phyloP scores from a whole-genome alignment of 306 rosid species.

The Rosa lucieae region DNA sequence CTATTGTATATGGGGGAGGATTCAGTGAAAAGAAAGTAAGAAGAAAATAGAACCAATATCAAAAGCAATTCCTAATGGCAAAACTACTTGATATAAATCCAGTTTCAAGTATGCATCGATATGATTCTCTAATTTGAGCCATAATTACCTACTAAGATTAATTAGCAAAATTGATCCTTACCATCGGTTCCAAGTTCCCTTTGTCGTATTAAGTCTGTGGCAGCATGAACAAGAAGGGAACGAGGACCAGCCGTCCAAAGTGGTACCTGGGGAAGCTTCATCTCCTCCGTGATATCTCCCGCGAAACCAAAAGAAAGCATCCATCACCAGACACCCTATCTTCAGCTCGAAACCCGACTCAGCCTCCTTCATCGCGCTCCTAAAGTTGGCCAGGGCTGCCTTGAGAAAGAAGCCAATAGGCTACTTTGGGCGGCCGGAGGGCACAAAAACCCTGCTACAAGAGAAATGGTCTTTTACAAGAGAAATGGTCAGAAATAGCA shows the following conservation, averaged over 20 bases:
- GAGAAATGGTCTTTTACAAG: too few relatives aligned
- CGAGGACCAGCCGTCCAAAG: slow-evolving; percentile 77
- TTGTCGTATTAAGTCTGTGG: slow-evolving; percentile 34
- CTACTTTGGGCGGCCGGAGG: slow-evolving; percentile 28
- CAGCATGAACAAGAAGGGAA: slow-evolving; percentile 42
- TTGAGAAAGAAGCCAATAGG: slow-evolving; percentile 33
- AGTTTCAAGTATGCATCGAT: background rate
- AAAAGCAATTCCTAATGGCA: too few relatives aligned
- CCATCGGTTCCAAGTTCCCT: slow-evolving; percentile 18
- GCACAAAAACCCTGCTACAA: slow-evolving; percentile 1
- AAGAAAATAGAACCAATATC: too few relatives aligned
- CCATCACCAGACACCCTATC: slow-evolving; percentile 55
- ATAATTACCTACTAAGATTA: background rate
- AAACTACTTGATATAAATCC: too few relatives aligned
- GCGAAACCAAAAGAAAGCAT: slow-evolving; percentile 72
- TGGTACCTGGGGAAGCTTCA: slow-evolving; percentile 63
- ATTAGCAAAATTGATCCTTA: slow-evolving; percentile 12
- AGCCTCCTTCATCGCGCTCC: slow-evolving; percentile 31
- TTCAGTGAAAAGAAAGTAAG: too few relatives aligned
- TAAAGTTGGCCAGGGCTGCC: slow-evolving; percentile 39
- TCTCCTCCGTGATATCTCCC: slow-evolving; percentile 47
- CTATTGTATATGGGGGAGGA: too few relatives aligned
- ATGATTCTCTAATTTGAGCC: background rate
- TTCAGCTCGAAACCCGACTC: slow-evolving; percentile 32
- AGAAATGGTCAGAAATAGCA: too few relatives aligned